A percentile compares a stretch with the other conserved stretches of the same genome.
These are phyloP conservation scores for Mortierella sp. DNA, from an alignment of 371 early-diverging fungal species.

Conservation along the genomic window DNA sequence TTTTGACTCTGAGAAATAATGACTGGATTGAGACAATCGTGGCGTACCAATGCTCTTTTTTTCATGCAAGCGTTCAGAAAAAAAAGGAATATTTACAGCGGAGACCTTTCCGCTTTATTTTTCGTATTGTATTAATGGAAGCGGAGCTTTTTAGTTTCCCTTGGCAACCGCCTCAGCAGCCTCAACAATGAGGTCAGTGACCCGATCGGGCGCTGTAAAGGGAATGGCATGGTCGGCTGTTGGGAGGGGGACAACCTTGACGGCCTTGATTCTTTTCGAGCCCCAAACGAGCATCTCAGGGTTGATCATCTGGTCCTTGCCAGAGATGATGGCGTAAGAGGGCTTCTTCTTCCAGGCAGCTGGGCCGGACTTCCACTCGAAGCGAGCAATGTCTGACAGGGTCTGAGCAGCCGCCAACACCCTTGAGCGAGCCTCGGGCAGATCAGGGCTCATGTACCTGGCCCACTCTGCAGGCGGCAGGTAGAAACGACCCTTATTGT, in stretches of 20 bases:
- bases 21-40: no score
- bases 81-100: no score
- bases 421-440: neutral
- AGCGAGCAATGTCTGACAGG: conserved; percentile 9
- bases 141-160: no score
- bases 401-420: conserved; percentile 15
- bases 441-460: conserved; percentile 19
- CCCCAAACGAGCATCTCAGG: conserved; percentile 2
- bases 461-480: no score
- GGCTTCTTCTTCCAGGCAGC: conserved; percentile 29
- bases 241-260: conserved; percentile 6
- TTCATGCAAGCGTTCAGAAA: no score
- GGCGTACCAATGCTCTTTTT: no score
- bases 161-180: conserved; percentile 11
- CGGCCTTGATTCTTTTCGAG: conserved; percentile 7
- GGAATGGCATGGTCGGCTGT: conserved; percentile 11
- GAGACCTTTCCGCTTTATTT: no score
- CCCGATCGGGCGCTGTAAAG: conserved; percentile 4
- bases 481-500: no score
- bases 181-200: conserved; percentile 12
- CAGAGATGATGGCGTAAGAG: conserved; percentile 1
- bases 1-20: no score
- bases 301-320: conserved; percentile 16
- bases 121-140: no score
- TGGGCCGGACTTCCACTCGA: conserved; percentile 9